Conservation (phyloP, 257 asterid genomes). For the Nicotiana obtusifolia region DNA sequence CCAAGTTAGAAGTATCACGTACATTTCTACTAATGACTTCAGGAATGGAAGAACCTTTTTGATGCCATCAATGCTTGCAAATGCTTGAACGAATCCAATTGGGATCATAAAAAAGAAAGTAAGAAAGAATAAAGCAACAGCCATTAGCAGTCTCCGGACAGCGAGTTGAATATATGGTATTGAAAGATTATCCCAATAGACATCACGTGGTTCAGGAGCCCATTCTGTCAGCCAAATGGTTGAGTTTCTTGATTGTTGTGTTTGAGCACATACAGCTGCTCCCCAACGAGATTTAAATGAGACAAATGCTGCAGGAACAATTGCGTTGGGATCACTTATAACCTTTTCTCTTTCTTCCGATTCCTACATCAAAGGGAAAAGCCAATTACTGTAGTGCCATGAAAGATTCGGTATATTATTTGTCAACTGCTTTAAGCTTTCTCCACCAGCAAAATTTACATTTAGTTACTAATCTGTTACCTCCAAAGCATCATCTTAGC, state of each 20-base stretch:
- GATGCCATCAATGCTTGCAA: conserved; percentile 80
- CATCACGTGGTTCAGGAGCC: conserved; percentile 95
- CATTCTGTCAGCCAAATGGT: conserved; percentile 78
- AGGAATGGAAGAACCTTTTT: conserved; percentile 62
- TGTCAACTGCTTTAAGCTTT: background rate
- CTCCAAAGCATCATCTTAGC: background rate
- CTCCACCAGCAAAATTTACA: background rate
- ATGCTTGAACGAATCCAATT: conserved; percentile 74
- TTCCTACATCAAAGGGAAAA: conserved; percentile 44
- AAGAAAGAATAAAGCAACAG: conserved; percentile 59
- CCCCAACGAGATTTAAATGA: conserved; percentile 91
- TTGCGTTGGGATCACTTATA: conserved; percentile 53
- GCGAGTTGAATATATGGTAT: conserved; percentile 59
- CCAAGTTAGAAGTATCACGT: conserved; percentile 17
- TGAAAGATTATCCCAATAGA: conserved; percentile 80
- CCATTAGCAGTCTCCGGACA: conserved; percentile 43
- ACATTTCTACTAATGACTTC: conserved; percentile 49
- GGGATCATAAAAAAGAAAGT: conserved; percentile 90
- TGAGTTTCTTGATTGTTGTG: conserved; percentile 71
- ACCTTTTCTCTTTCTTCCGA: conserved; percentile 61
- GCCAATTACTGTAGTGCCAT: background rate
- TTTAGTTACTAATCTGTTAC: background rate
- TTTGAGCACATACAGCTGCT: conserved; percentile 91
- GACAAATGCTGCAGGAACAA: conserved; percentile 80
- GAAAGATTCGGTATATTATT: background rate